These are phyloP conservation scores for Neopestalotiopsis clavispora DNA, from an alignment of 2,329 filamentous ascomycete species.

Conservation along the genomic window DNA sequence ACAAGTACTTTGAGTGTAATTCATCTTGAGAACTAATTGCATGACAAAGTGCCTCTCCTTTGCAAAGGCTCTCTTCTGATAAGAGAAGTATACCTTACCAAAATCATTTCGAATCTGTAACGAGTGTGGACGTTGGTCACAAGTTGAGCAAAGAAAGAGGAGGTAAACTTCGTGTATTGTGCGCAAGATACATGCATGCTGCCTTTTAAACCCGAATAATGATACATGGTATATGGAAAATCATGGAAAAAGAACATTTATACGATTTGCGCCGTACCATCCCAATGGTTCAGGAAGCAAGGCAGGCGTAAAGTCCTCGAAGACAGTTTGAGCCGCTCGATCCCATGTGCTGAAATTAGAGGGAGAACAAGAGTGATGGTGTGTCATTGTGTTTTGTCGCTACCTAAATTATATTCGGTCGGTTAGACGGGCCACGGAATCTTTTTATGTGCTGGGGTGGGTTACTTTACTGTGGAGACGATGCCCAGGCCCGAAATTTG, in stretches of 20 bases:
- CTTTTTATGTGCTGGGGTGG: background rate
- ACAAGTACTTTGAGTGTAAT: too few species aligned
- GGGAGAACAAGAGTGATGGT: too few species aligned
- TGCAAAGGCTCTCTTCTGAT: too few species aligned
- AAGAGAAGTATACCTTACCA: too few species aligned
- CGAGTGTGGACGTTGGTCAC: background rate
- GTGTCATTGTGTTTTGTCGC: too few species aligned
- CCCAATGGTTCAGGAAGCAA: background rate
- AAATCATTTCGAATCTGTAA: too few species aligned
- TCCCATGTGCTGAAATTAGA: background rate
- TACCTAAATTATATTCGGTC: background rate
- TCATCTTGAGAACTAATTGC: too few species aligned
- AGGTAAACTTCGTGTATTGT: background rate
- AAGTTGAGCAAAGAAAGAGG: background rate
- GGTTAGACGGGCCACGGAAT: background rate
- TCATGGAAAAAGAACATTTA: background rate
- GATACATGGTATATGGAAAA: conserved; percentile 1
- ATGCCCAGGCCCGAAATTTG: background rate
- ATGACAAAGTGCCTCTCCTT: too few species aligned
- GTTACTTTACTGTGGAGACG: background rate
- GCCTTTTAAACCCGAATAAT: background rate
- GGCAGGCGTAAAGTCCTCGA: background rate
- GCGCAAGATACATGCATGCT: background rate
- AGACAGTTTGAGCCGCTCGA: background rate
- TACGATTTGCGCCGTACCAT: background rate